Base-by-base conservation (phyloP, 495 filamentous ascomycete genomes). In the Aspergillus baeticus region DNA sequence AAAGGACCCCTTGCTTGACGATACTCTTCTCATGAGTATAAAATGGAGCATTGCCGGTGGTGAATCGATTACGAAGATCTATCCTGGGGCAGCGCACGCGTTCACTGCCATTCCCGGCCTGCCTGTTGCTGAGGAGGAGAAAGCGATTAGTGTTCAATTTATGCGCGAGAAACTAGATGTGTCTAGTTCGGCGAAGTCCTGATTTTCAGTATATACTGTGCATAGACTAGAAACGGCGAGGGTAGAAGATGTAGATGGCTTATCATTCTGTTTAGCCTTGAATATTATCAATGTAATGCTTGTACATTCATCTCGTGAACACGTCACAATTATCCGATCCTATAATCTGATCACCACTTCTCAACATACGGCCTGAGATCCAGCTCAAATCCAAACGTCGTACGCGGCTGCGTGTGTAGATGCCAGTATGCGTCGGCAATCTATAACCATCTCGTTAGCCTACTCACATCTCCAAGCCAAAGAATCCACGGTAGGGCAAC, bases 351-450 rank as follows among this genome's bases (percentile, higher is more conserved):
- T 52, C 73, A 80, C 78, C 78, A 95, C 68, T 91, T 92, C 80
- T 94, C 91, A 36, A 90, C 77, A 68, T 82, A 88, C 3, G 89
- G 89, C 56, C 91, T 75, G 50, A 95, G 69, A 76, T 96, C 92
- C 58, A 96, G 64, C 77, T 96, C 90, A 63, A 87, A 89, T 1
- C 91, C 92, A 64, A 92, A 96, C 5, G 82, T 82, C 13, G 87
- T 87, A 53, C 83, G 78, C 17, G 88, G 89, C 73, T 97, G 92
- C 3, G 87, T 89, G 69, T 96, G 92, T 57, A 96, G 65, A 71
- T 88, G 74, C 92, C 91, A 96, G 65, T 97, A 96, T 43, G 81
- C 74, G 51, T 96, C 91, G 53, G 92, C 92, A 77, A 96, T 96
- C 88, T 94, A 66, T 13, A 5, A 45, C 26, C n/a, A 47, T 41